phyloP scores from a whole-genome alignment of 345 rosid species.

The Combretum micranthum region DNA sequence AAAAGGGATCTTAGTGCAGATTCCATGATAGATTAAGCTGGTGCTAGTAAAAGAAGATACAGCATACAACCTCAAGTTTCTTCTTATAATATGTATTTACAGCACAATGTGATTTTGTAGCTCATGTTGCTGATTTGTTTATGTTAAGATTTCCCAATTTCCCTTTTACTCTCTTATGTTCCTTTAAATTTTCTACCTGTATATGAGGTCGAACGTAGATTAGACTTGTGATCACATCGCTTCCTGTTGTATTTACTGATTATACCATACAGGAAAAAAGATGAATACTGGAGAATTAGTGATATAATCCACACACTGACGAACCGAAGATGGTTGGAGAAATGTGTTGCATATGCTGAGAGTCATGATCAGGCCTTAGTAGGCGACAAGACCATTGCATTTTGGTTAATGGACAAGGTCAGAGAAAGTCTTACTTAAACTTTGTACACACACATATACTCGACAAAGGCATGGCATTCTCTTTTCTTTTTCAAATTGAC shows the following conservation, averaged over 20 bases:
- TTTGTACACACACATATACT: not conserved
- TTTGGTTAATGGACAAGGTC: slow-evolving; percentile 99
- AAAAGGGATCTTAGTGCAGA: no score
- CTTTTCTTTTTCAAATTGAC: not conserved
- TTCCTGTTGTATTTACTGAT: no score
- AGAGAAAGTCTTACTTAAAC: slow-evolving; percentile 5
- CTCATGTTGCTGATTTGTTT: not conserved
- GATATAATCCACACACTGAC: slow-evolving; percentile 67
- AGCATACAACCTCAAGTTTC: no score
- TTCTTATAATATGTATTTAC: no score
- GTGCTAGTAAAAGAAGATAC: no score
- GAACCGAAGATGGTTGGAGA: slow-evolving; percentile 88
- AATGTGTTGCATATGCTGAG: slow-evolving; percentile 84
- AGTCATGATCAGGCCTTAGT: slow-evolving; percentile 99
- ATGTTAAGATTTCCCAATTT: no score
- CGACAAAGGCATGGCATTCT: not conserved
- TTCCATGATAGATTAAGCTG: no score
- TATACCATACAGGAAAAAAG: slow-evolving; percentile 50
- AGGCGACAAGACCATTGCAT: slow-evolving; percentile 96
- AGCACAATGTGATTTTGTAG: no score
- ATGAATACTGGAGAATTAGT: slow-evolving; percentile 85
- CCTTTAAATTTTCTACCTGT: no score
- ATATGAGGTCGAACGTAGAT: not conserved
- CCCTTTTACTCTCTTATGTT: no score
- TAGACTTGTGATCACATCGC: no score